These are phyloP conservation scores for Saccharomyces kudriavzevii DNA, from an alignment of 805 yeast genomes.

Conservation along the genomic window DNA sequence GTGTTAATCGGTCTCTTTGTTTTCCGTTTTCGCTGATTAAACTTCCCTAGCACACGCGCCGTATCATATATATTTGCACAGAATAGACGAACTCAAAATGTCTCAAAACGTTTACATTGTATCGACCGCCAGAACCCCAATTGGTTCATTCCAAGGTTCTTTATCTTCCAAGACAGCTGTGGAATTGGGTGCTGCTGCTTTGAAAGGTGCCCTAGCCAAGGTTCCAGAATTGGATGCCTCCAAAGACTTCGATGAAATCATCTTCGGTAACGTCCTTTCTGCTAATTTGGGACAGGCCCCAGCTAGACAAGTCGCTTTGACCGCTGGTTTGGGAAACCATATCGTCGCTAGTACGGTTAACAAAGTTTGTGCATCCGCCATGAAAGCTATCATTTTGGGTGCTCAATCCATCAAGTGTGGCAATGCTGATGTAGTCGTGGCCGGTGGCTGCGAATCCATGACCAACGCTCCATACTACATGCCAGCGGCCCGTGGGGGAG, in stretches of 20 bases:
- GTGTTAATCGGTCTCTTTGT: not conserved
- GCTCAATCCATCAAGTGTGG: constrained; percentile 88
- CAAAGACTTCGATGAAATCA: constrained; percentile 74
- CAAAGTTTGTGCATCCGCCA: constrained; percentile 95
- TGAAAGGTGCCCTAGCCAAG: constrained; percentile 74
- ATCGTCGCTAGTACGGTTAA: constrained; percentile 86
- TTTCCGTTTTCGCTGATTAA: not conserved
- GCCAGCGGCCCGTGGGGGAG: constrained; percentile 78
- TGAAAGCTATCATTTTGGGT: constrained; percentile 84
- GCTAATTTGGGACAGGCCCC: constrained; percentile 97
- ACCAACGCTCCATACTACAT: constrained; percentile 89
- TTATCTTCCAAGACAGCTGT: constrained; percentile 66
- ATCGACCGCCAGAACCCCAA: constrained; percentile 87
- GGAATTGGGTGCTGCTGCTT: constrained; percentile 90
- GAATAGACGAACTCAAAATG: constrained; percentile 13
- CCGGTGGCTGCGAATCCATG: constrained; percentile 98
- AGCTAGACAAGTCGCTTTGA: constrained; percentile 93
- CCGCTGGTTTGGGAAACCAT: constrained; percentile 74
- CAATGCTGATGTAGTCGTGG: constrained; percentile 83
- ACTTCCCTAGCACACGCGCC: not conserved
- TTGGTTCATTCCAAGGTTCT: constrained; percentile 88
- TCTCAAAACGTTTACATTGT: constrained; percentile 71
- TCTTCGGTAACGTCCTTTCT: constrained; percentile 86
- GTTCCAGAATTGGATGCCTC: constrained; percentile 69
- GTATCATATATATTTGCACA: not conserved